A percentile compares a stretch with the other conserved stretches of the same genome.
phyloP scores from a whole-genome alignment of 2,329 filamentous ascomycete species.

The Diplodia scrobiculata region DNA sequence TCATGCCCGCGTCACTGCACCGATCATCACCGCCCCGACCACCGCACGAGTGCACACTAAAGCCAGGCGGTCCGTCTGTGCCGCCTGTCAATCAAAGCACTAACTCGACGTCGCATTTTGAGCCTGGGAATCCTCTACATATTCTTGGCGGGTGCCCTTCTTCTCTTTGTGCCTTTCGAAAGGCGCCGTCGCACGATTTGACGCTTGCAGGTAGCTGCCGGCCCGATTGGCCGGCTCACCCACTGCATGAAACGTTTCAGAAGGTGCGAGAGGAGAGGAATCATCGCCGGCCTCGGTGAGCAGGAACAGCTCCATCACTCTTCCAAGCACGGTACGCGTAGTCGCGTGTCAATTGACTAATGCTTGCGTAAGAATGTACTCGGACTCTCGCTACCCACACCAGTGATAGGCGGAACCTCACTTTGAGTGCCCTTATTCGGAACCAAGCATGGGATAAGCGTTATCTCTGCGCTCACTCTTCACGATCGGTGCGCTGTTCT shows the following conservation, averaged over 20 bases:
- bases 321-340: background rate
- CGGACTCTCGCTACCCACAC: background rate
- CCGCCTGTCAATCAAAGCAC: background rate
- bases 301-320: background rate
- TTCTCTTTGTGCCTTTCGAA: background rate
- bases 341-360: background rate
- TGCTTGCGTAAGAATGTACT: background rate
- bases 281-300: background rate
- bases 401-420: background rate
- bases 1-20: slow-evolving; percentile 1
- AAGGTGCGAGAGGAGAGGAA: background rate
- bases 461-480: background rate
- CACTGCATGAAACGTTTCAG: slow-evolving; percentile 5
- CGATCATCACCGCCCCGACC: background rate
- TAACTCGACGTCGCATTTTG: background rate
- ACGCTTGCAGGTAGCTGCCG: background rate
- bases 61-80: background rate
- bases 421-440: background rate
- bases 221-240: background rate
- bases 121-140: background rate
- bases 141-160: background rate
- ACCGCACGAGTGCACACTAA: background rate
- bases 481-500: background rate
- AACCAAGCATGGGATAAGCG: background rate
- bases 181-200: slow-evolving; percentile 10